A percentile compares a stretch with the other conserved stretches of the same genome.
These are phyloP conservation scores for Hansfordia pulvinata DNA, from an alignment of 2,329 filamentous ascomycete genomes.

Conservation along the genomic window DNA sequence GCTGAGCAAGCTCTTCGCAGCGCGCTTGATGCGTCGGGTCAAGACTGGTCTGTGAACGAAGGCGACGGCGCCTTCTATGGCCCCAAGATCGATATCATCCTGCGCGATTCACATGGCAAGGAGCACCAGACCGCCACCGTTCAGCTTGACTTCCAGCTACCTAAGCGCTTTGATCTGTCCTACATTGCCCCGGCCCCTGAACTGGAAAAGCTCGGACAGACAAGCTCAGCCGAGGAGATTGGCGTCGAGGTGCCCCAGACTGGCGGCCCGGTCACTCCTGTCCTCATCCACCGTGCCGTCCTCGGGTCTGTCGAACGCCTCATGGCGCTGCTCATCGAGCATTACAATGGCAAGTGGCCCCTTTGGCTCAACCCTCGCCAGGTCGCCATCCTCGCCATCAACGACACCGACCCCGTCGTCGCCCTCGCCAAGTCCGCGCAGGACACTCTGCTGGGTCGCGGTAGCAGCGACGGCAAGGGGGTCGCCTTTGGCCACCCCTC, in stretches of 20 bases:
- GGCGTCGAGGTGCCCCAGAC: slow-evolving; percentile 33
- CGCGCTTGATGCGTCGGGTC: slow-evolving; percentile 49
- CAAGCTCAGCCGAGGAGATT: slow-evolving; percentile 30
- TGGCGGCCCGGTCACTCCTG: slow-evolving; percentile 56
- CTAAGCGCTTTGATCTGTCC: slow-evolving; percentile 64
- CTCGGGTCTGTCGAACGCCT: slow-evolving; percentile 75
- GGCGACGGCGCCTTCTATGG: slow-evolving; percentile 86
- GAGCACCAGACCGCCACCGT: slow-evolving; percentile 83
- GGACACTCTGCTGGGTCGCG: slow-evolving; percentile 35
- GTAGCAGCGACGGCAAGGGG: slow-evolving; percentile 14
- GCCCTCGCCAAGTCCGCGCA: slow-evolving; percentile 31
- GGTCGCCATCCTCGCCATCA: slow-evolving; percentile 60
- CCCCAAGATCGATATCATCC: slow-evolving; percentile 79
- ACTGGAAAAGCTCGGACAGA: slow-evolving; percentile 37
- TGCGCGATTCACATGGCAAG: slow-evolving; percentile 69
- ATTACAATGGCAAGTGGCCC: slow-evolving; percentile 67
- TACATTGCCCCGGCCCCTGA: slow-evolving; percentile 60
- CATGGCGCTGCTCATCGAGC: slow-evolving; percentile 74
- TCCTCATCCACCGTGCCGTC: slow-evolving; percentile 75
- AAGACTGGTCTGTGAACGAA: slow-evolving; percentile 60
- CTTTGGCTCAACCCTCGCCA: slow-evolving; percentile 83
- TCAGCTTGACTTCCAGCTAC: slow-evolving; percentile 81
- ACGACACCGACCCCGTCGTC: slow-evolving; percentile 41
- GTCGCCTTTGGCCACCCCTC: slow-evolving; percentile 39
- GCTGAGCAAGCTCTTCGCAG: slow-evolving; percentile 54